A percentile compares a stretch with the other conserved stretches of the same genome.
Conservation (phyloP, 176 grass and related monocot species). For the Triticum monococcum region DNA sequence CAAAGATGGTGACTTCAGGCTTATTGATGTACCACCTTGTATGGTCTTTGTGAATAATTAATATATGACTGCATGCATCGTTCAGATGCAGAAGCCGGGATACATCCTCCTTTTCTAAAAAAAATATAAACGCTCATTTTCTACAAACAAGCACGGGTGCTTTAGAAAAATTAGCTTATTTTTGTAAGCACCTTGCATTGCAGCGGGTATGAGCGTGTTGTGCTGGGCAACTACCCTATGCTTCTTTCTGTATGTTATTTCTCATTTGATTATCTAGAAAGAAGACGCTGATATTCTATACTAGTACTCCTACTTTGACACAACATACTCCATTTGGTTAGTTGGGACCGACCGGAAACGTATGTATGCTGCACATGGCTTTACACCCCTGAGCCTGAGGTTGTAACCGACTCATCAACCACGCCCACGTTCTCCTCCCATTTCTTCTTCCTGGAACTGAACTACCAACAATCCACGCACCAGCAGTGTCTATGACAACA, state of each 20-base stretch:
- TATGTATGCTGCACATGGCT: slow-evolving; percentile 16
- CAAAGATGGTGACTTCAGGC: too few relatives aligned
- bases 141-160: too few relatives aligned
- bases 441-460: background rate
- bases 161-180: too few relatives aligned
- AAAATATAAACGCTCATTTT: too few relatives aligned
- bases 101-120: too few relatives aligned
- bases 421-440: background rate
- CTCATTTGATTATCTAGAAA: background rate
- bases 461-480: background rate
- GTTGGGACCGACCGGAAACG: background rate
- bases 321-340: background rate
- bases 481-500: too few relatives aligned
- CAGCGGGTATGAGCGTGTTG: background rate
- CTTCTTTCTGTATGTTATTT: background rate
- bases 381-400: background rate
- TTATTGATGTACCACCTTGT: too few relatives aligned
- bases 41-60: too few relatives aligned
- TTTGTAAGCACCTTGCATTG: too few relatives aligned
- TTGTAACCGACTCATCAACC: background rate
- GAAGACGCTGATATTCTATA: background rate
- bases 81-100: too few relatives aligned
- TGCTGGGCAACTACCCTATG: background rate
- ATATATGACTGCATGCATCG: too few relatives aligned
- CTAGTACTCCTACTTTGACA: background rate